phyloP scores from a whole-genome alignment of 2,329 filamentous ascomycete species.

The Pezicula neosporulosa region DNA sequence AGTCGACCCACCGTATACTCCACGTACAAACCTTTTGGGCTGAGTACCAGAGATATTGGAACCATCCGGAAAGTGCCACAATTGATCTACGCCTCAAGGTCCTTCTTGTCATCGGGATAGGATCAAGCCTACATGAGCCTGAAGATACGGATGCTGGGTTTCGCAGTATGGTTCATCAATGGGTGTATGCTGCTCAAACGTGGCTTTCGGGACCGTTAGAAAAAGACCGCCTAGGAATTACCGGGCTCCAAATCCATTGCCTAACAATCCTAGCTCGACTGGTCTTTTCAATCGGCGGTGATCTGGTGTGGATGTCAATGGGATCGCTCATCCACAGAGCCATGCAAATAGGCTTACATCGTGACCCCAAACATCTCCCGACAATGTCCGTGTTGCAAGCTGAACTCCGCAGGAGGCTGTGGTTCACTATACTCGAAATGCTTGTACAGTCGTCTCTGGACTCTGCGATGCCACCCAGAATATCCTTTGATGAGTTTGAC shows the following conservation, averaged over 20 bases:
- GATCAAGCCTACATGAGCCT: conserved; percentile 31
- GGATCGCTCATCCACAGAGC: conserved; percentile 38
- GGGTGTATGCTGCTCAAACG: conserved; percentile 36
- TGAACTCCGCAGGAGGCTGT: conserved; percentile 38
- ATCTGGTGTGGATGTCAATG: conserved; percentile 37
- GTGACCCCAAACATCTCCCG: conserved; percentile 36
- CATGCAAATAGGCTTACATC: conserved; percentile 43
- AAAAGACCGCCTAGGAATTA: conserved; percentile 31
- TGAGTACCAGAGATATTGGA: conserved; percentile 47
- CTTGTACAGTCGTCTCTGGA: conserved; percentile 39
- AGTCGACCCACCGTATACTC: conserved; percentile 47
- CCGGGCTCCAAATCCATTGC: conserved; percentile 37
- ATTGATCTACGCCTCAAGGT: conserved; percentile 30
- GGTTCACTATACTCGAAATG: conserved; percentile 46
- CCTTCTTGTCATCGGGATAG: conserved; percentile 37
- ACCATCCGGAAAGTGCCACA: conserved; percentile 23
- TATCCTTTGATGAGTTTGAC: conserved; percentile 42
- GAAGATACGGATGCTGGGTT: conserved; percentile 20
- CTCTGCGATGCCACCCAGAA: conserved; percentile 40
- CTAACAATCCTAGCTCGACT: conserved; percentile 36
- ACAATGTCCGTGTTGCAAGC: conserved; percentile 31
- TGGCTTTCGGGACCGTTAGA: conserved; percentile 39
- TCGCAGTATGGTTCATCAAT: conserved; percentile 29
- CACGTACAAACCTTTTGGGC: conserved; percentile 49
- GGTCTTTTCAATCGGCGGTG: conserved; percentile 37